phyloP scores from a whole-genome alignment of 2,329 filamentous ascomycete species.

The Paecilomyces niveus region DNA sequence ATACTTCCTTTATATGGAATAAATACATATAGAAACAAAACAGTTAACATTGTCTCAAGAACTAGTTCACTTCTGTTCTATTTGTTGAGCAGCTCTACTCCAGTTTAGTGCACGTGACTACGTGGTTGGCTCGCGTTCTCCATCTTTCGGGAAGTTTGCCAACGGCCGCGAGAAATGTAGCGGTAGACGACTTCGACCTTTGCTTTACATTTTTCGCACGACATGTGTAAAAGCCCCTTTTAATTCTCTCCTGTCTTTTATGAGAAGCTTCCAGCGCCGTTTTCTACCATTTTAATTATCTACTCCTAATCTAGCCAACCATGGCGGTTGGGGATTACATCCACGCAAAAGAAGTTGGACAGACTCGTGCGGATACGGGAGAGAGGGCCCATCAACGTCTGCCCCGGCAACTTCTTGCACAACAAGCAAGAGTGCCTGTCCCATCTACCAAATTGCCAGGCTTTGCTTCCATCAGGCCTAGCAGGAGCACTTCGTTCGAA shows the following conservation, averaged over 20 bases:
- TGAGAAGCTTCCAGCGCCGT: neutral
- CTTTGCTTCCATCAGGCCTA: slow-evolving; percentile 8
- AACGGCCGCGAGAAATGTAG: neutral
- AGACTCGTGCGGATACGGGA: slow-evolving; percentile 17
- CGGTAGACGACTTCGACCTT: neutral
- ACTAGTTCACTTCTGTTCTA: neutral
- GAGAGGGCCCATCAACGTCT: slow-evolving; percentile 13
- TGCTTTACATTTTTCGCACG: neutral
- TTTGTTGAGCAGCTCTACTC: neutral
- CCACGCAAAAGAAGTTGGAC: slow-evolving; percentile 29
- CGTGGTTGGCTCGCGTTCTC: neutral
- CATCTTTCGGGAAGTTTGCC: neutral
- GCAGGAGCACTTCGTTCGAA: slow-evolving; percentile 12
- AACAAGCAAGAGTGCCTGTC: slow-evolving; percentile 27
- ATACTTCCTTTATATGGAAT: neutral
- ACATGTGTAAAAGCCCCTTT: neutral
- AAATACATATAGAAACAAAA: too few relatives aligned
- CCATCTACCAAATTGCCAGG: slow-evolving; percentile 20
- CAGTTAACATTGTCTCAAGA: neutral
- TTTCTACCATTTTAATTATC: slow-evolving; percentile 3
- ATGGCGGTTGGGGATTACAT: slow-evolving; percentile 39
- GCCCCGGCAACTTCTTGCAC: slow-evolving; percentile 25
- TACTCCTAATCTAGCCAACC: slow-evolving; percentile 4
- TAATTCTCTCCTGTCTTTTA: neutral
- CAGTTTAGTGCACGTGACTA: neutral